Conservation (phyloP, 257 asterid species). For the Solanum virginianum region DNA sequence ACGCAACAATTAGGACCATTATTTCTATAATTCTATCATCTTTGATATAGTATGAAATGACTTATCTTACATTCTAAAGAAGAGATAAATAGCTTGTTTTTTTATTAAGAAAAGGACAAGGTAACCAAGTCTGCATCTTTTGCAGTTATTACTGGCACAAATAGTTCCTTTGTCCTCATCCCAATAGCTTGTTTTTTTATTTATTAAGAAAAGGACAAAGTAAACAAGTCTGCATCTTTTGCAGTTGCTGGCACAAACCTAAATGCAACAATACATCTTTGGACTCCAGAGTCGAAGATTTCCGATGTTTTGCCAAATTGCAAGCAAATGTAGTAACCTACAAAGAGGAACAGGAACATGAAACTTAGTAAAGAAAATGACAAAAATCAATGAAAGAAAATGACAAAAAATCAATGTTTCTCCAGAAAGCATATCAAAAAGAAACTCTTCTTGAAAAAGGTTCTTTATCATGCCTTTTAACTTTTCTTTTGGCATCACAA, state of each 20-base stretch:
- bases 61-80: not conserved
- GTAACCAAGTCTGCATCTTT: not conserved
- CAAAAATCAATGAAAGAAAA: not conserved
- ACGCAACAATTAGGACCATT: not conserved
- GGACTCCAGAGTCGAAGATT: constrained; percentile 77
- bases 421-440: not conserved
- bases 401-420: not conserved
- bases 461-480: not conserved
- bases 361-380: not conserved
- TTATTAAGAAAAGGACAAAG: not conserved
- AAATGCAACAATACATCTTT: constrained; percentile 87
- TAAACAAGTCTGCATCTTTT: not conserved
- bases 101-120: too few relatives aligned
- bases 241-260: constrained; percentile 48
- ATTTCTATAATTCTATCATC: not conserved
- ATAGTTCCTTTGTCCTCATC: too few relatives aligned
- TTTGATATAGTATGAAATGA: not conserved
- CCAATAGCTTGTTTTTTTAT: too few relatives aligned
- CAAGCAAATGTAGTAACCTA: constrained; percentile 84
- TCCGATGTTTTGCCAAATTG: constrained; percentile 90
- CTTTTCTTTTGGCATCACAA: not conserved
- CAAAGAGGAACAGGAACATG: not conserved
- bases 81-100: not conserved
- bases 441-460: not conserved
- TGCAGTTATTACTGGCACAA: constrained; percentile 23